phyloP scores from a whole-genome alignment of 345 rosid species.

The Geranium brycei region DNA sequence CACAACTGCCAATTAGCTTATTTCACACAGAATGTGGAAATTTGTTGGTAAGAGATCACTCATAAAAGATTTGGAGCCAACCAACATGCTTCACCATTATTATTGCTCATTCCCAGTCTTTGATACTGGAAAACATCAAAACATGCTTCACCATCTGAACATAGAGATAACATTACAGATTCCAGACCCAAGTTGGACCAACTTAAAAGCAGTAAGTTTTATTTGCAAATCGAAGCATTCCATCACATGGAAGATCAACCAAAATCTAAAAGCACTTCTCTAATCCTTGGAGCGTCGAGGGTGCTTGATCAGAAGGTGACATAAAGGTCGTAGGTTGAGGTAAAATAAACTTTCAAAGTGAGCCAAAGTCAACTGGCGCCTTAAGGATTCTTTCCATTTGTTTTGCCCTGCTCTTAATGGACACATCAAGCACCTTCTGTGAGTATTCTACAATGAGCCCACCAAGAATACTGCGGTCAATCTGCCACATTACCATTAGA shows the following conservation, averaged over 20 bases:
- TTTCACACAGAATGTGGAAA: too few species aligned
- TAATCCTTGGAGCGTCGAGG: not conserved
- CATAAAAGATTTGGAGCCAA: too few species aligned
- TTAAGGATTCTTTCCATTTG: conserved; percentile 93
- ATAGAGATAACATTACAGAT: too few species aligned
- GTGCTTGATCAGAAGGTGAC: conserved; percentile 3
- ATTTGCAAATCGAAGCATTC: conserved; percentile 14
- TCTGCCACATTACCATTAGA: conserved; percentile 25
- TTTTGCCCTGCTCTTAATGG: conserved; percentile 69
- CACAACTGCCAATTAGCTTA: too few species aligned
- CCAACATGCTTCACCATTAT: too few species aligned
- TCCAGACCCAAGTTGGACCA: conserved; percentile 1
- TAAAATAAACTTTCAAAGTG: conserved; percentile 17
- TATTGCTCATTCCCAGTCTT: too few species aligned
- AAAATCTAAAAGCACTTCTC: conserved; percentile 3
- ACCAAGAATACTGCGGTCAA: conserved; percentile 83
- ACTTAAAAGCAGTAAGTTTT: conserved; percentile 9
- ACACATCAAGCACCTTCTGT: conserved; percentile 94
- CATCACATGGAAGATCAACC: conserved; percentile 6
- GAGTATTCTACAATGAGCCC: conserved; percentile 74
- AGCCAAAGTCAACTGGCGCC: conserved; percentile 40
- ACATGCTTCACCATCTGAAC: too few species aligned
- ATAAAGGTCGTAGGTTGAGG: not conserved
- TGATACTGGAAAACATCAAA: too few species aligned
- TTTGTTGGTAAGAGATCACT: too few species aligned